Base-by-base conservation (phyloP, 106 monocot genomes). In the Amphibolis antarctica region DNA sequence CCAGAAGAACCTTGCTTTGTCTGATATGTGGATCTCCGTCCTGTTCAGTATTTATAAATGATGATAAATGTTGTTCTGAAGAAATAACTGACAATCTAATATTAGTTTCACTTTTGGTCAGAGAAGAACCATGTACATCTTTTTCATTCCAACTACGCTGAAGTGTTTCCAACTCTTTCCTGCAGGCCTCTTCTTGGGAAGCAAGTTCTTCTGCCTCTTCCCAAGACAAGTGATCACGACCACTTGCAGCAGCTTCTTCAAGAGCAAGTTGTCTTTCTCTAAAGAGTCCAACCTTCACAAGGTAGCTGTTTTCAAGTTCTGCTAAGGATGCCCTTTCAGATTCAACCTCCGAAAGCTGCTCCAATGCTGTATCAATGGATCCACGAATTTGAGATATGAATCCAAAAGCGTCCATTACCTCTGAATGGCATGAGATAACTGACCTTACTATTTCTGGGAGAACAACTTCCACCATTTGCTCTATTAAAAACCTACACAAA, bases 131-230 rank as follows among this genome's bases (percentile, higher is more conserved):
- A 7, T 53, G 76, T 46, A 66, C 58, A 68, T 98, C 91, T 72
- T 79, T 98, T 67, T 88, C 74, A 66, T 80, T 79, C 98, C 98
- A 98, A 28, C 67, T 75, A 64, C 79, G 82, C 63, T 91, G 83
- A 26, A 98, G 87, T 63, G 77, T 80, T 20, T 91, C 87, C 59
- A 98, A 74, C 67, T 91, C 78, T 74, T 81, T 71, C 70, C 87
- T 84, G 62, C 91, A 98, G 60, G 82, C 71, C 63, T 98, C 98
- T 69, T 82, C 91, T 76, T 98, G 85, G 17, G 84, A 82, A 67
- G 91, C 91, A 67, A 91, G 55, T 58, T 98, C 98, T 73, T 98
- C 98, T 52, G 87, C 91, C 76, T 98, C 98, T 86, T 98, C 98
- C 98, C 98, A 98, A 21, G 86, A 91, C 42, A 98, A 78, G 81